Percentiles rank a stretch among this genome's conserved stretches.
Conservation (phyloP, 1,139 yeast species). For the Torulaspora pretoriensis region DNA sequence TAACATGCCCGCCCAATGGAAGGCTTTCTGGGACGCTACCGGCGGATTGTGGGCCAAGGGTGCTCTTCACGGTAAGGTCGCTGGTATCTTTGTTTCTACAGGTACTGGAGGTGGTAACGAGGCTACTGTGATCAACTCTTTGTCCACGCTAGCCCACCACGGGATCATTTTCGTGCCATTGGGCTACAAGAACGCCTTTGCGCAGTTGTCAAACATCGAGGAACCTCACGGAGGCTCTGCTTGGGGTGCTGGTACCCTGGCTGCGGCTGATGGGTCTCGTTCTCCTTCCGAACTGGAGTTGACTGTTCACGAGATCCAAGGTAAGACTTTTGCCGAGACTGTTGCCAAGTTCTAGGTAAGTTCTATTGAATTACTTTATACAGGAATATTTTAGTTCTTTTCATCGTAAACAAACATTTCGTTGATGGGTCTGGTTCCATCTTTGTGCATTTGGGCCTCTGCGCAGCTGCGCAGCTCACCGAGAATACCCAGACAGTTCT, state of each 20-base stretch:
- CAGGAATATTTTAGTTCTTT: conserved; percentile 1
- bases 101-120: conserved; percentile 87
- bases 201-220: conserved; percentile 52
- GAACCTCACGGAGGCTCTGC: conserved; percentile 82
- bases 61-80: conserved; percentile 68
- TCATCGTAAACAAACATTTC: conserved; percentile 14
- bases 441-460: conserved; percentile 16
- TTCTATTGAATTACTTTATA: background rate
- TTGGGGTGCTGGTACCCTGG: conserved; percentile 85
- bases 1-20: conserved; percentile 76
- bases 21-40: conserved; percentile 76
- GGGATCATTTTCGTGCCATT: conserved; percentile 78
- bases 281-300: conserved; percentile 62
- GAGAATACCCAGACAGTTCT: conserved; percentile 21
- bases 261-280: conserved; percentile 79
- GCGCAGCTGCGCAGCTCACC: conserved; percentile 25
- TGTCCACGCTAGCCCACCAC: conserved; percentile 71
- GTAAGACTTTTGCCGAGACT: conserved; percentile 49
- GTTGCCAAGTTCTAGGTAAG: conserved; percentile 23
- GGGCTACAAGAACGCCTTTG: conserved; percentile 65
- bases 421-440: conserved; percentile 20
- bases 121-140: conserved; percentile 57
- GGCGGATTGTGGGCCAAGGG: conserved; percentile 83
- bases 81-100: conserved; percentile 72
- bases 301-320: conserved; percentile 57